phyloP scores from a whole-genome alignment of 2,329 filamentous ascomycete genomes.

The Diaporthe destruens region DNA sequence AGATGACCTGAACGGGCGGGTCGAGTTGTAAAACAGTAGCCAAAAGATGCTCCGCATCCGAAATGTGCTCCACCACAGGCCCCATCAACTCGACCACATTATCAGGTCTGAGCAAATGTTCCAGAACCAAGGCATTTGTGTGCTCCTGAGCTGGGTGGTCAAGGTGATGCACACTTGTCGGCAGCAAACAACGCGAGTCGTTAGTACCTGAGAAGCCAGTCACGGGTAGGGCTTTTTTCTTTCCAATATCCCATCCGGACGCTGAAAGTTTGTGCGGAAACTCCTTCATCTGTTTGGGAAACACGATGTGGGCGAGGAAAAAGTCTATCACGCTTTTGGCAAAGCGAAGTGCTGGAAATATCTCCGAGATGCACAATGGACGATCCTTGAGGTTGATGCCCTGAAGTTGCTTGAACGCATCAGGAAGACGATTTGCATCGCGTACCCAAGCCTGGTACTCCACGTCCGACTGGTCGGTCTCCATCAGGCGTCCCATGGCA shows the following conservation, averaged over 20 bases:
- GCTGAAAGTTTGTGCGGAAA: conserved; percentile 73
- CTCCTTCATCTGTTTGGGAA: conserved; percentile 71
- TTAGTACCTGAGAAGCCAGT: conserved; percentile 80
- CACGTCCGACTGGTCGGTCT: conserved; percentile 62
- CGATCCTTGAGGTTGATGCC: conserved; percentile 72
- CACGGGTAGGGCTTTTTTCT: conserved; percentile 59
- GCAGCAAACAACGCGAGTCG: conserved; percentile 70
- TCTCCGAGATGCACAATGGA: conserved; percentile 55
- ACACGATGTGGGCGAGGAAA: conserved; percentile 70
- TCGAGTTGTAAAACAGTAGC: conserved; percentile 46
- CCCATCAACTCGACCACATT: conserved; percentile 56
- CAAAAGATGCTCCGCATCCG: conserved; percentile 60
- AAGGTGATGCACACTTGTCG: conserved; percentile 66
- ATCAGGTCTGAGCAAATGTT: conserved; percentile 66
- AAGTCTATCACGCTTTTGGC: conserved; percentile 72
- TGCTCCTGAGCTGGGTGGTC: conserved; percentile 68
- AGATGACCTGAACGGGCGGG: conserved; percentile 62
- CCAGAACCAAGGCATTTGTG: conserved; percentile 76
- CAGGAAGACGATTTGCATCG: conserved; percentile 50
- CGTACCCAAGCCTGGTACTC: conserved; percentile 66
- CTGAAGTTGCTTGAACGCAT: conserved; percentile 55
- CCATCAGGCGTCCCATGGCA: conserved; percentile 60
- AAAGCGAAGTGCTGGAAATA: conserved; percentile 64
- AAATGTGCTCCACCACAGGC: conserved; percentile 13
- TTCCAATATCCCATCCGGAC: conserved; percentile 76